These are phyloP conservation scores for Daedaleopsis sinensis DNA, from an alignment of 768 basidiomycete species.

Conservation along the genomic window DNA sequence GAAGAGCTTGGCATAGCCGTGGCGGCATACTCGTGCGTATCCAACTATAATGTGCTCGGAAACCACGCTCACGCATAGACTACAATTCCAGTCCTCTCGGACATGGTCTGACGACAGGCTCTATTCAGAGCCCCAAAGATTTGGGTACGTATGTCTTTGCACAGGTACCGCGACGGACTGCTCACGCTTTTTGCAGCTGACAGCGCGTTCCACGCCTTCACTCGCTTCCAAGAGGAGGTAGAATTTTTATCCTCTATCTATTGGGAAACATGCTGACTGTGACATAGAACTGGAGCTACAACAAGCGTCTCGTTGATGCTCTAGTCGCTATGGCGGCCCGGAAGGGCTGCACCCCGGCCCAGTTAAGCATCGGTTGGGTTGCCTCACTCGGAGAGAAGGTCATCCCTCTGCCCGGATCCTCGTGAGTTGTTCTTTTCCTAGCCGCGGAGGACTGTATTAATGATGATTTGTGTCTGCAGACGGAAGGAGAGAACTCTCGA, in stretches of 20 bases:
- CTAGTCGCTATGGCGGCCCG: slow-evolving; percentile 39
- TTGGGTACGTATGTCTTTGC: slow-evolving; percentile 12
- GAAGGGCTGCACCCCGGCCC: slow-evolving; percentile 43
- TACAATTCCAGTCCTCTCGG: slow-evolving; percentile 48
- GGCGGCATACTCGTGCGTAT: slow-evolving; percentile 55
- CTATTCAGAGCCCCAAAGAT: slow-evolving; percentile 42
- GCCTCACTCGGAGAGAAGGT: slow-evolving; percentile 37
- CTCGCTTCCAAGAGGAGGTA: slow-evolving; percentile 20
- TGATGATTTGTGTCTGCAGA: slow-evolving; percentile 34
- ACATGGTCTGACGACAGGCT: slow-evolving; percentile 52
- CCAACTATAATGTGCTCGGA: not conserved
- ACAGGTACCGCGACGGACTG: not conserved
- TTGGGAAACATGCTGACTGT: slow-evolving; percentile 21
- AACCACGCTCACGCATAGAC: not conserved
- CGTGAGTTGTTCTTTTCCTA: slow-evolving; percentile 27
- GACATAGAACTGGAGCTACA: slow-evolving; percentile 26
- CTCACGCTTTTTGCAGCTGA: not conserved
- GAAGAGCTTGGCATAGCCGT: slow-evolving; percentile 56
- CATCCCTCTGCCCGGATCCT: slow-evolving; percentile 51
- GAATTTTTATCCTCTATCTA: slow-evolving; percentile 11
- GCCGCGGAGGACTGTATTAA: slow-evolving; percentile 40
- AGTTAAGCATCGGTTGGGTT: slow-evolving; percentile 43
- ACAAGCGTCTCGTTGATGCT: slow-evolving; percentile 42
- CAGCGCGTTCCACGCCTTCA: not conserved
- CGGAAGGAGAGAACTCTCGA: slow-evolving; percentile 44